Evolutionary conservation across 345 rosid genomes (phyloP).

Genomic region (Triadica sebifera): DNA sequence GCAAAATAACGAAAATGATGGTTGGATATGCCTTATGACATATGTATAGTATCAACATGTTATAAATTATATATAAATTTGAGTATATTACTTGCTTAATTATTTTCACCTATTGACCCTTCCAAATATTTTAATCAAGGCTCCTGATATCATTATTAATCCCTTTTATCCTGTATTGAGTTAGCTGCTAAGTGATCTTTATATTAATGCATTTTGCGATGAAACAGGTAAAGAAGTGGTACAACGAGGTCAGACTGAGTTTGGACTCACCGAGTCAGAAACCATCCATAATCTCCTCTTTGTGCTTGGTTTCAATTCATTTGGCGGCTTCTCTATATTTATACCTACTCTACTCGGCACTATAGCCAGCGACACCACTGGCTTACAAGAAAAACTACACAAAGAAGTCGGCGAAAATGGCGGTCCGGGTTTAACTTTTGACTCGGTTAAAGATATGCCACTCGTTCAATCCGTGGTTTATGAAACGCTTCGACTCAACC

Average conservation of each 20-base stretch:
- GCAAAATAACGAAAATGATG: too few species aligned
- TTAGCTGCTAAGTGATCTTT: too few species aligned
- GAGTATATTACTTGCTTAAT: too few species aligned
- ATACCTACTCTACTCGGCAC: slow-evolving; percentile 40
- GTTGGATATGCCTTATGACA: too few species aligned
- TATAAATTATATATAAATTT: too few species aligned
- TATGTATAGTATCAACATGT: too few species aligned
- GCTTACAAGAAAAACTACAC: slow-evolving; percentile 51
- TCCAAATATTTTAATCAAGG: too few species aligned
- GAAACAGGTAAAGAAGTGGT: slow-evolving; percentile 41
- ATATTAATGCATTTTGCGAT: not conserved
- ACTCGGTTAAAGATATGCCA: slow-evolving; percentile 59
- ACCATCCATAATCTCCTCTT: slow-evolving; percentile 65
- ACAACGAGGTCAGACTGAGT: slow-evolving; percentile 45
- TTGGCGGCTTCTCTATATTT: slow-evolving; percentile 76
- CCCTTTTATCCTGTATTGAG: too few species aligned
- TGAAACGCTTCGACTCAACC: slow-evolving; percentile 66
- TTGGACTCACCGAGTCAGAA: slow-evolving; percentile 60
- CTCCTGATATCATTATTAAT: too few species aligned
- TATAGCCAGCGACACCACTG: slow-evolving; percentile 47
- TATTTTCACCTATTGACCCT: too few species aligned
- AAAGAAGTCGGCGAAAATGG: slow-evolving; percentile 50
- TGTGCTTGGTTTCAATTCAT: slow-evolving; percentile 74
- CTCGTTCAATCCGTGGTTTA: slow-evolving; percentile 78
- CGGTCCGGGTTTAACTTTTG: slow-evolving; percentile 44